These are phyloP conservation scores for Centella asiatica DNA, from an alignment of 129 eudicot species.

Conservation along the genomic window DNA sequence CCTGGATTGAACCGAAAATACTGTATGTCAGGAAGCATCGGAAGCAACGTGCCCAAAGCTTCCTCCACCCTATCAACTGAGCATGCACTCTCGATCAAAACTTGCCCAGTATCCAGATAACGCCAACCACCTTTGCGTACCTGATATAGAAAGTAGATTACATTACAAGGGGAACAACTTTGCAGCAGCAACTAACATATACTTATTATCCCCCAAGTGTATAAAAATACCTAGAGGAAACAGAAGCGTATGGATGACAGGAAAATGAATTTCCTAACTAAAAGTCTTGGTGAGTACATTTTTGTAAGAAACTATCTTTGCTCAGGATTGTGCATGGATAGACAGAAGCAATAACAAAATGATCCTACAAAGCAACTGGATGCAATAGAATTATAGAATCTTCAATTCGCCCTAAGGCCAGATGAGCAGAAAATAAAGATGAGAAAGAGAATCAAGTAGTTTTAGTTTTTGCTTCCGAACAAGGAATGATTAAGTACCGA, in stretches of 20 bases:
- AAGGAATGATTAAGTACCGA: too few species aligned
- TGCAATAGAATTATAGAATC: too few species aligned
- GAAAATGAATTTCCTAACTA: too few species aligned
- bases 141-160: slow-evolving; percentile 30
- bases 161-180: background rate
- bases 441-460: too few species aligned
- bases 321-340: background rate
- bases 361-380: too few species aligned
- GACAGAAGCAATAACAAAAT: background rate
- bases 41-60: slow-evolving; percentile 79
- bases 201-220: background rate
- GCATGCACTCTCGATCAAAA: slow-evolving; percentile 96
- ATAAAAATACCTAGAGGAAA: background rate
- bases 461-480: background rate
- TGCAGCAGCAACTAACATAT: background rate
- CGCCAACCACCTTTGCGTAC: slow-evolving; percentile 98
- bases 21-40: slow-evolving; percentile 92
- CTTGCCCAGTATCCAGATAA: slow-evolving; percentile 94
- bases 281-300: too few species aligned
- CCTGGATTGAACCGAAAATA: slow-evolving; percentile 99
- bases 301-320: too few species aligned
- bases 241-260: background rate
- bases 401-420: too few species aligned
- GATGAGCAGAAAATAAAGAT: too few species aligned
- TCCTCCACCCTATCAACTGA: slow-evolving; percentile 97